These are phyloP conservation scores for Nitzschia palea DNA, from an alignment of 108 stramenopile species.

Conservation along the genomic window DNA sequence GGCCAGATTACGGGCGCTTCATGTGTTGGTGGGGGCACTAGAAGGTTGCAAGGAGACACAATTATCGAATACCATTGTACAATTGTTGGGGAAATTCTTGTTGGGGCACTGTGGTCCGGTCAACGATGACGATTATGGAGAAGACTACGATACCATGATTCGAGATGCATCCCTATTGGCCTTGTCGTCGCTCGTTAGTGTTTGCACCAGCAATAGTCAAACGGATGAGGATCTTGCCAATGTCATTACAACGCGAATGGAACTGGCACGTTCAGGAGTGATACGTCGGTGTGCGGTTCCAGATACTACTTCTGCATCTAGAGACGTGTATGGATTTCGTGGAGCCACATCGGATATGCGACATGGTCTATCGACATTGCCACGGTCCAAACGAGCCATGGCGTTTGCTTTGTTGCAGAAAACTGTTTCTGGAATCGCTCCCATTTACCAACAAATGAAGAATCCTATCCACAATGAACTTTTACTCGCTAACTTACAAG, in stretches of 20 bases:
- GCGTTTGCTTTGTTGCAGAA: conserved; percentile 65
- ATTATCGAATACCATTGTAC: conserved; percentile 8
- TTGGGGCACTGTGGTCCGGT: conserved; percentile 60
- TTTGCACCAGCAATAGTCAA: conserved; percentile 1
- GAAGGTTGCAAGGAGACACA: conserved; percentile 25
- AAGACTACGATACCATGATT: conserved; percentile 51
- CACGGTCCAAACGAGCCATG: conserved; percentile 65
- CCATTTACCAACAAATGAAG: conserved; percentile 1
- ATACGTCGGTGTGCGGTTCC: conserved; percentile 54
- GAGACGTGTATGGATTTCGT: conserved; percentile 30
- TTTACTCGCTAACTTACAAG: conserved; percentile 7
- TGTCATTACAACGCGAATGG: conserved; percentile 37
- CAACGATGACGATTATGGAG: conserved; percentile 31
- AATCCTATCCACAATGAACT: background rate
- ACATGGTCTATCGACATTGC: conserved; percentile 58
- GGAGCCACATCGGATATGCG: conserved; percentile 40
- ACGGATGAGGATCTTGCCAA: conserved; percentile 29
- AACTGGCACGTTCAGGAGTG: conserved; percentile 48
- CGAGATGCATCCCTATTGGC: conserved; percentile 58
- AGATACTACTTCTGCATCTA: conserved; percentile 18
- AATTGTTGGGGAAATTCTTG: conserved; percentile 55
- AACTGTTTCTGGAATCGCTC: conserved; percentile 27
- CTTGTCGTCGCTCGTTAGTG: conserved; percentile 37
- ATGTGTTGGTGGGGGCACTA: conserved; percentile 32
- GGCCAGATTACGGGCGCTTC: conserved; percentile 25